Evolutionary conservation across 345 rosid genomes (phyloP).

Genomic region (Euphorbia tirucalli): DNA sequence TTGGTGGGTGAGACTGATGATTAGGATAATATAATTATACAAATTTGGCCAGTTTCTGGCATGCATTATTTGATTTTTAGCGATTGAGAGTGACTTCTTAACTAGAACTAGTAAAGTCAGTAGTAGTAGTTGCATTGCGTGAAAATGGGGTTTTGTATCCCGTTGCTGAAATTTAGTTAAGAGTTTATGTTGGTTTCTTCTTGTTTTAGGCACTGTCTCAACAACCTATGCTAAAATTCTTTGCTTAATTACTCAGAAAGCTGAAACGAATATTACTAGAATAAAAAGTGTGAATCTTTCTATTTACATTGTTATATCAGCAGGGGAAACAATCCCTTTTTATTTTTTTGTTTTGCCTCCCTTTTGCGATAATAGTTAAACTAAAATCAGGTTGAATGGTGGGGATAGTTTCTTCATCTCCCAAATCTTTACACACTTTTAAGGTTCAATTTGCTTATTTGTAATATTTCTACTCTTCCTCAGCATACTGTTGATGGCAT

Average conservation of each 20-base stretch:
- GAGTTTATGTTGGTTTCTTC: not conserved
- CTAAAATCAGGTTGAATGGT: not conserved
- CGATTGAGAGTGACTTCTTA: slow-evolving; percentile 25
- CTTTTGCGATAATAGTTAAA: not conserved
- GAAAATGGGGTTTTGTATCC: slow-evolving; percentile 10
- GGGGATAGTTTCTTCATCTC: not conserved
- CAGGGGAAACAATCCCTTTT: not conserved
- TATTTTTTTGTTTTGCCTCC: not conserved
- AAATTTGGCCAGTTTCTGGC: not conserved
- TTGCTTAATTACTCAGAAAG: slow-evolving; percentile 8
- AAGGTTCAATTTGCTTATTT: not conserved
- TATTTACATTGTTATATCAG: not conserved
- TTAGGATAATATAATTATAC: not conserved
- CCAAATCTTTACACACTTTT: not conserved
- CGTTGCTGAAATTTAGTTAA: not conserved
- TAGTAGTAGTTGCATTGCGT: slow-evolving; percentile 15
- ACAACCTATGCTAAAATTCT: not conserved
- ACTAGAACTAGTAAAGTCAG: slow-evolving; percentile 13
- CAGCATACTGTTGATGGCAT: not conserved
- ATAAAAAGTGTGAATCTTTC: not conserved
- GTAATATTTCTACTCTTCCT: not conserved
- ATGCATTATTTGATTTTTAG: not conserved
- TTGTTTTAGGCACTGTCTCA: slow-evolving; percentile 10
- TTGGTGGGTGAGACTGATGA: slow-evolving; percentile 6
- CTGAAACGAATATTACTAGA: not conserved